Evolutionary conservation across 2,329 filamentous ascomycete genomes (phyloP), one percentile per base, ranked within the genome.

Genomic region (Colletotrichum sublineola): DNA sequence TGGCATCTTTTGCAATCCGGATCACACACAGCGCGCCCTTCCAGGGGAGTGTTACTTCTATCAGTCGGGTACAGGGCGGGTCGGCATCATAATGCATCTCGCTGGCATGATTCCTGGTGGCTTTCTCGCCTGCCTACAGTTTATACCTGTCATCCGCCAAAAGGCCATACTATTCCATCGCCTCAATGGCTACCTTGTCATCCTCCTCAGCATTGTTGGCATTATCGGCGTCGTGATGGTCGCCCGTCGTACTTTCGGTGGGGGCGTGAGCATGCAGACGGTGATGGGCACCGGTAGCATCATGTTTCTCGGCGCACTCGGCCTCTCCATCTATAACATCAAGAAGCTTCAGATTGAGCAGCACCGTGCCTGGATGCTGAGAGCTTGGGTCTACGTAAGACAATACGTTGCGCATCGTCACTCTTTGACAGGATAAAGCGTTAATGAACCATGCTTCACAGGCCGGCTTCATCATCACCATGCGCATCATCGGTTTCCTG

Each of bases 301-400:
- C 40, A 76, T 84, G 11, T 87, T 87, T 2, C 78, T 85, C 0
- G 74, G 78, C 1, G 82, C 83, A 12, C 77, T 88, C 33, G 73
- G 77, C 0, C 71, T 91, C 55, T 86, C 88, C 1, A 86, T 85
- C 42, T 81, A 86, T 77, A 90, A 90, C 73, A 86, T 92, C 78
- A 90, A 88, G 77, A 80, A 82, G 2, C 78, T 91, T 2, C 89
- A 91, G 76, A 88, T 93, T 61, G 88, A 91, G 42, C 86, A 91
- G 75, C 90, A 92, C 73, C 84, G 90, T 1, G 87, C 88, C 3
- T 92, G 89, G 89, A 92, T 91, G 89, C 76, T 92, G 40, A 79
- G 90, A 31, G 83, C 86, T 9, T 87, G 86, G 86, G 80, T 86
- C 50, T 85, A 86, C 73, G 82, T 86, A 73, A 68, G 82, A 44